Conservation (phyloP, 2,329 filamentous ascomycete genomes). For the Ophiostoma himal-ulmi region DNA sequence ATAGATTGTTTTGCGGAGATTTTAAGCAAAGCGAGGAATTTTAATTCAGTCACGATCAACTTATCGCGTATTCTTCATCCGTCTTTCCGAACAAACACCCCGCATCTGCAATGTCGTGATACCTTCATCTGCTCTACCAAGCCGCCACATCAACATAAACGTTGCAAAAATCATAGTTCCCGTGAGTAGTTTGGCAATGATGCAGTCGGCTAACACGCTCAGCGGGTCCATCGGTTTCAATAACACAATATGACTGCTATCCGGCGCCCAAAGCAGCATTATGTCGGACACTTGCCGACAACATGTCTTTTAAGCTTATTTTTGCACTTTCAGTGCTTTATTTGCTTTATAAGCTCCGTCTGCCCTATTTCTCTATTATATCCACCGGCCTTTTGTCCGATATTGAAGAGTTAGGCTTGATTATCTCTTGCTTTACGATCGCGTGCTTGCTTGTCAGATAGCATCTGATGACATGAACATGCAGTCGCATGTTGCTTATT, state of each 20-base stretch:
- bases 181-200: not conserved
- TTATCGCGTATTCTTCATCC: not conserved
- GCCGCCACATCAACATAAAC: not conserved
- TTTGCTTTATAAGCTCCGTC: not conserved
- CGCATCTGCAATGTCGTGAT: not conserved
- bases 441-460: not conserved
- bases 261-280: not conserved
- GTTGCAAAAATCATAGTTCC: not conserved
- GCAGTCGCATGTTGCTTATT: not conserved
- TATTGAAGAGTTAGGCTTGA: not conserved
- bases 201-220: not conserved
- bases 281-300: not conserved
- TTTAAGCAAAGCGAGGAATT: not conserved
- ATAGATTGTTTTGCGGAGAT: not conserved
- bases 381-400: conserved; percentile 4
- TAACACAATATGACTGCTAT: not conserved
- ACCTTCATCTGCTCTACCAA: not conserved
- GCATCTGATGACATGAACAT: not conserved
- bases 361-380: not conserved
- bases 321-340: not conserved
- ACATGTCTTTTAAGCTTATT: not conserved
- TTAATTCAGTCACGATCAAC: not conserved
- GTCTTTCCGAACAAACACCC: not conserved
- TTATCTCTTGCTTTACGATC: not conserved
- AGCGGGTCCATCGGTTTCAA: not conserved